Base-by-base conservation (phyloP, 768 basidiomycete genomes). In the Xerocomellus dryophilus region DNA sequence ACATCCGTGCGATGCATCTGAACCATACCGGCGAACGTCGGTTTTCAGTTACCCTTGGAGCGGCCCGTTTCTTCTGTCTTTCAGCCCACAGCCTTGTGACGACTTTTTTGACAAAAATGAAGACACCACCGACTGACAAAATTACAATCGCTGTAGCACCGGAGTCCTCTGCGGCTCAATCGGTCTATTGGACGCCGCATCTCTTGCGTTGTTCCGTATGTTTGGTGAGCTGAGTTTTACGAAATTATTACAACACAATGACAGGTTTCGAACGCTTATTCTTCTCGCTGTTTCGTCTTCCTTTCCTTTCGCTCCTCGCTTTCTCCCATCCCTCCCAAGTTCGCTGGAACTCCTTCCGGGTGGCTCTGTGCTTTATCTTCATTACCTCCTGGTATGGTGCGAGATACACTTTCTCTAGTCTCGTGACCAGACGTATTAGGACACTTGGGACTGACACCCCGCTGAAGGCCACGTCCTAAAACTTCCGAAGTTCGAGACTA, bases 241-340 rank as follows among this genome's bases (percentile, higher is more conserved):
- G 69, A 61, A 53, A 70, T 63, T n/a, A 61, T 71, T 61, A 71
- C 68, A 60, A 17, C 50, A 66, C 48, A 43, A 47, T 60, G 65
- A 58, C 67, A 39, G 25, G 50, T 65, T 49, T 54, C 50, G 54
- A 53, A 50, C 39, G 36, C 36, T 38, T 32, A 50, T 36, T 32
- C 47, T 56, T 64, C 57, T 56, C 36, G 35, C 44, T 47, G 31
- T 29, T 62, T 61, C 46, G 32, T 47, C 52, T 49, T 47, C 38
- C 11, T 52, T 40, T 36, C 52, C 38, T 46, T 34, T 40, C 31
- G 4, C 42, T 44, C 42, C 44, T 48, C 38, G 18, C 27, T 47
- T 49, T 47, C 45, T 55, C 46, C 47, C 48, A 39, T 39, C 43
- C 49, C 18, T 43, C 48, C 21, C 46, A 44, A 32, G 25, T 38